These are phyloP conservation scores for Ascochyta clinopodiicola DNA, from an alignment of 2,329 filamentous ascomycete genomes.

Conservation along the genomic window DNA sequence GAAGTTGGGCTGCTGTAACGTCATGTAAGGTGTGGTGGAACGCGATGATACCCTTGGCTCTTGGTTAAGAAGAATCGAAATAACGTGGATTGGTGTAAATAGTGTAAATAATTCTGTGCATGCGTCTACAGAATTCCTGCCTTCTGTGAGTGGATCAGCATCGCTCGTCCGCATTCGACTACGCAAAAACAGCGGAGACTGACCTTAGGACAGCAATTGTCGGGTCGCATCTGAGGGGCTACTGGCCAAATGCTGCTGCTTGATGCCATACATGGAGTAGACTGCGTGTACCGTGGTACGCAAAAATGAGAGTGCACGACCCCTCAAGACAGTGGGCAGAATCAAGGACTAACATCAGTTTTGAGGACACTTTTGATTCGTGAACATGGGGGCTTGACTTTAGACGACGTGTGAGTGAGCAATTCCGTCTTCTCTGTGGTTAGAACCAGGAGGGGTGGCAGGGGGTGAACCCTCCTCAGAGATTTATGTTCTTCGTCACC, in stretches of 20 bases:
- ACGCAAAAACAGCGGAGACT: background rate
- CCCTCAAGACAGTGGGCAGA: background rate
- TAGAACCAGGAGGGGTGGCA: background rate
- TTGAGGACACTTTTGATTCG: background rate
- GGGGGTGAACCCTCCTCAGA: background rate
- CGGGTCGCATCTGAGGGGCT: background rate
- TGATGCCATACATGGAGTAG: background rate
- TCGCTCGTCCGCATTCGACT: background rate
- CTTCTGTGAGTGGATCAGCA: background rate
- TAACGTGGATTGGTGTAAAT: background rate
- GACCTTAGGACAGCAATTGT: background rate
- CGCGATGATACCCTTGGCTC: conserved; percentile 20
- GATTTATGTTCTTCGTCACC: background rate
- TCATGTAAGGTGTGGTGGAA: conserved; percentile 64
- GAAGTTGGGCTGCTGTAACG: conserved; percentile 72
- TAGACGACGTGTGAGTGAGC: background rate
- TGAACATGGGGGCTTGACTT: background rate
- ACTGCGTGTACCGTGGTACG: background rate
- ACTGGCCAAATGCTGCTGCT: background rate
- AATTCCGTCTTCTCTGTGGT: background rate
- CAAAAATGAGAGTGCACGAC: background rate
- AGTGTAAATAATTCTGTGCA: background rate
- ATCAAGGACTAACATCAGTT: background rate
- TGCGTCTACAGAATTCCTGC: background rate
- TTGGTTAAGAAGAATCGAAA: conserved; percentile 1